Evolutionary conservation across 495 filamentous ascomycete species (phyloP), one percentile per base, ranked within the genome.

Genomic region (Tuber indicum): DNA sequence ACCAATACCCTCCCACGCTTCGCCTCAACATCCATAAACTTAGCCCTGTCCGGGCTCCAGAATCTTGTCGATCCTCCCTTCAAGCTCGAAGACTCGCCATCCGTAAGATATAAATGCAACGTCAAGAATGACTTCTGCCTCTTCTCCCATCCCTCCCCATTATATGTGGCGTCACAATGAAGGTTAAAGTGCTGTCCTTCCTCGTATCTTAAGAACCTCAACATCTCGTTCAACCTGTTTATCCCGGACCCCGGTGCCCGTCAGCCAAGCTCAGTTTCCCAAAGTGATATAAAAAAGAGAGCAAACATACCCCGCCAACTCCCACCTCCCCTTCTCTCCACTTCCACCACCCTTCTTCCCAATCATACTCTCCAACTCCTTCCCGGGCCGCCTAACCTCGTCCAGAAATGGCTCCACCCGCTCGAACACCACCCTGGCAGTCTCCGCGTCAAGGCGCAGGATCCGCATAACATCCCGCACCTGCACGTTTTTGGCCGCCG

Each of bases 51-150:
- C 36, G 71, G 82, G 2, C 78, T 79, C 76, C 84, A 86, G 84
- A 92, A 91, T 0, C 86, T 88, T 23, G 91, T 91, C 12, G 88
- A 85, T 9, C 88, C 89, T 36, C 88, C 89, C 43, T 80, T 72
- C 23, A 45, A 36, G 21, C n/a, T 71, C 39, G 52, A 49, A n/a
- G 78, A 76, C 78, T 86, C 81, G n/a, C 82, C 73, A 46, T 86
- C 87, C 79, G 90, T 91, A 73, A 94, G 86, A 81, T 93, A 94
- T 21, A 93, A 84, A 75, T 94, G 92, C 42, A 92, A 85, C 0
- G 91, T 92, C 75, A 87, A 88, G 74, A 87, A 88, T 10, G 89
- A 90, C 36, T 77, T 83, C 82, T 76, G 66, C 12, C 91, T 88
- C 74, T 79, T 81, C 42, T 85, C 78, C 80, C 89, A 86, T 3